Percentiles rank a stretch among this genome's conserved stretches.
phyloP scores from a whole-genome alignment of 169 alveolate species.

The Cryptosporidium ryanae region DNA sequence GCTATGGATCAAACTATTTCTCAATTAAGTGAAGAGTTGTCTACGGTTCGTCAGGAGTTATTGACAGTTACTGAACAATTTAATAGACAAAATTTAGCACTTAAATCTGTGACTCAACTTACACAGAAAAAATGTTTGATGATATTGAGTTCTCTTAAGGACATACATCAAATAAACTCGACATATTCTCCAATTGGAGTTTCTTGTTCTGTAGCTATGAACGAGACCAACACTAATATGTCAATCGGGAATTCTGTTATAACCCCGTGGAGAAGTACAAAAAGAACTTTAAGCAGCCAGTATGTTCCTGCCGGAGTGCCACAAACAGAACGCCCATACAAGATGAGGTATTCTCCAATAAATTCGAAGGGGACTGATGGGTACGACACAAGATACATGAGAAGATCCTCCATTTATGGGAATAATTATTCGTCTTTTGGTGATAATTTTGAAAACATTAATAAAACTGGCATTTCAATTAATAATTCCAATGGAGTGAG shows the following conservation, averaged over 20 bases:
- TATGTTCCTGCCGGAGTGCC: slow-evolving; percentile 22
- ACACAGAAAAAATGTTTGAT: slow-evolving; percentile 64
- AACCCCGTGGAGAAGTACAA: slow-evolving; percentile 68
- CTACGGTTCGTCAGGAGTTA: slow-evolving; percentile 45
- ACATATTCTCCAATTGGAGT: slow-evolving; percentile 11
- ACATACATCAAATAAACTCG: slow-evolving; percentile 52
- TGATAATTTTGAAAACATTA: slow-evolving; percentile 25
- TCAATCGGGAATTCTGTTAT: neutral
- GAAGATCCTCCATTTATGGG: slow-evolving; percentile 18
- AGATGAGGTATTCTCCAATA: slow-evolving; percentile 72
- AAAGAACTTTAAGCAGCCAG: slow-evolving; percentile 31
- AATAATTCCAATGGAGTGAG: neutral
- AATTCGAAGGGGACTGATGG: slow-evolving; percentile 21
- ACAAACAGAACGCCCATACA: slow-evolving; percentile 69
- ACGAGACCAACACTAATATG: neutral
- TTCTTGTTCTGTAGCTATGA: too few relatives aligned
- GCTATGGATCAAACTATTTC: slow-evolving; percentile 64
- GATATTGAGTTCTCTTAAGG: slow-evolving; percentile 53
- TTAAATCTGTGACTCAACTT: slow-evolving; percentile 50
- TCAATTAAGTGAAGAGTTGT: slow-evolving; percentile 58
- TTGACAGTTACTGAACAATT: slow-evolving; percentile 23
- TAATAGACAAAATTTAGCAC: slow-evolving; percentile 56
- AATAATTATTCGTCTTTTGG: slow-evolving; percentile 4
- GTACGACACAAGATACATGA: neutral
- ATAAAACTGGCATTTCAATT: slow-evolving; percentile 8